Evolutionary conservation across 1,139 yeast species (phyloP).

Genomic region (Nadsonia starkeyi-henricii): DNA sequence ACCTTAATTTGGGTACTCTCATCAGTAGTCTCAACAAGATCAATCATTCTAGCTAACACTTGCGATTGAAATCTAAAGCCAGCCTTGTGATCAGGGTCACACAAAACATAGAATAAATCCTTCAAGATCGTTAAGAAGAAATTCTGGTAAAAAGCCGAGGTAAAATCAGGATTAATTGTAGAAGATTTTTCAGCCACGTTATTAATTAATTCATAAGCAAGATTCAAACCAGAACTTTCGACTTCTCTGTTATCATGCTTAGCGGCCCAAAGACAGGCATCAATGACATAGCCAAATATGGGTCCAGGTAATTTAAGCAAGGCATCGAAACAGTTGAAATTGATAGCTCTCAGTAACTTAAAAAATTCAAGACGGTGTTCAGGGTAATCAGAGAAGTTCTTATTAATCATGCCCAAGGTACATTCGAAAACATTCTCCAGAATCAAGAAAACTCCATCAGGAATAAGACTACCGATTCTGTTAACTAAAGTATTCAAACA

Average conservation of each 20-base stretch:
- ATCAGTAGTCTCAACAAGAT: constrained; percentile 43
- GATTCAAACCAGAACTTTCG: constrained; percentile 74
- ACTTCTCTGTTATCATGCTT: constrained; percentile 94
- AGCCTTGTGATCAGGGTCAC: constrained; percentile 95
- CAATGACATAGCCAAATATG: constrained; percentile 80
- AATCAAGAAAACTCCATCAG: constrained; percentile 79
- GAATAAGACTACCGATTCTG: constrained; percentile 77
- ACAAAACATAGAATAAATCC: constrained; percentile 83
- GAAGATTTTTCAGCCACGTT: constrained; percentile 48
- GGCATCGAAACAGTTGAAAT: constrained; percentile 74
- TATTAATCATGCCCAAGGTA: constrained; percentile 88
- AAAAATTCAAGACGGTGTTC: constrained; percentile 96
- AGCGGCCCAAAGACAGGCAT: constrained; percentile 95
- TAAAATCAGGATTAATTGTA: constrained; percentile 47
- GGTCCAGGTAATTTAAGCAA: constrained; percentile 79
- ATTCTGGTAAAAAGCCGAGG: constrained; percentile 76
- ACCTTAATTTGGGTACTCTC: constrained; percentile 48
- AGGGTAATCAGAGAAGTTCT: constrained; percentile 91
- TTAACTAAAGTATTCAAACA: constrained; percentile 85
- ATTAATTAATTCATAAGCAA: constrained; percentile 66
- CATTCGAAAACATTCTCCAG: constrained; percentile 88
- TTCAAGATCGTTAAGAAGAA: constrained; percentile 82
- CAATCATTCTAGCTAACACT: constrained; percentile 69
- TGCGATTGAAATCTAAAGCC: constrained; percentile 86
- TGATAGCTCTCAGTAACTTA: constrained; percentile 74